These are phyloP conservation scores for Populus pruinosa DNA, from an alignment of 345 rosid genomes.

Conservation along the genomic window DNA sequence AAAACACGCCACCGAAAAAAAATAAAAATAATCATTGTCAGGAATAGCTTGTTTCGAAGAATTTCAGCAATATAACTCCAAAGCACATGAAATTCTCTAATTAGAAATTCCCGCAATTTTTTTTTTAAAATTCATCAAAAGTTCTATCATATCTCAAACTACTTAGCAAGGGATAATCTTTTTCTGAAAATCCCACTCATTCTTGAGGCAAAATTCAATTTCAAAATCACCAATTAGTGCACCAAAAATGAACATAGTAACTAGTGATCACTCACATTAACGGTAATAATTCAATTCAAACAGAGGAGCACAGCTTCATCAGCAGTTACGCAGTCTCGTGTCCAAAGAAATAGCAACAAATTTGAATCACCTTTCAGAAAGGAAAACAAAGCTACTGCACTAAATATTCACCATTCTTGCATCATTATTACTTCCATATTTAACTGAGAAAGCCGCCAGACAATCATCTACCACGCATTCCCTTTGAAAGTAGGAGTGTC, in stretches of 20 bases:
- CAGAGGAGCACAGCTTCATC: not conserved
- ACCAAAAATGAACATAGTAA: not conserved
- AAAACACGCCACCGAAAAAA: not conserved
- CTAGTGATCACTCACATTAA: not conserved
- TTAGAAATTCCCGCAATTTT: too few species aligned
- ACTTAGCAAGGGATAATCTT: not conserved
- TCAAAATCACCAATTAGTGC: not conserved
- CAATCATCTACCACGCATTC: not conserved
- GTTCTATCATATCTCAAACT: too few species aligned
- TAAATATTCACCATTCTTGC: not conserved
- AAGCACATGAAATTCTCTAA: not conserved
- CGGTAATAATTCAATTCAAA: too few species aligned
- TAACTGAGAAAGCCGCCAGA: not conserved
- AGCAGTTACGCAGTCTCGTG: too few species aligned
- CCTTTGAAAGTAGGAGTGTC: too few species aligned
- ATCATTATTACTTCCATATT: not conserved
- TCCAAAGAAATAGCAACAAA: too few species aligned
- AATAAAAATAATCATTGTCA: not conserved
- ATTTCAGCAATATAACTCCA: not conserved
- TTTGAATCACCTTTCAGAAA: not conserved
- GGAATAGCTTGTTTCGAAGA: not conserved
- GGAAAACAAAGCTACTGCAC: not conserved
- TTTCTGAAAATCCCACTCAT: not conserved
- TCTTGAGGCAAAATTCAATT: not conserved
- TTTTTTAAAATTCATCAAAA: too few species aligned